A percentile compares a stretch with the other conserved stretches of the same genome.
Evolutionary conservation across 2,329 filamentous ascomycete species (phyloP).

Genomic region (Aspergillus aculeatus): DNA sequence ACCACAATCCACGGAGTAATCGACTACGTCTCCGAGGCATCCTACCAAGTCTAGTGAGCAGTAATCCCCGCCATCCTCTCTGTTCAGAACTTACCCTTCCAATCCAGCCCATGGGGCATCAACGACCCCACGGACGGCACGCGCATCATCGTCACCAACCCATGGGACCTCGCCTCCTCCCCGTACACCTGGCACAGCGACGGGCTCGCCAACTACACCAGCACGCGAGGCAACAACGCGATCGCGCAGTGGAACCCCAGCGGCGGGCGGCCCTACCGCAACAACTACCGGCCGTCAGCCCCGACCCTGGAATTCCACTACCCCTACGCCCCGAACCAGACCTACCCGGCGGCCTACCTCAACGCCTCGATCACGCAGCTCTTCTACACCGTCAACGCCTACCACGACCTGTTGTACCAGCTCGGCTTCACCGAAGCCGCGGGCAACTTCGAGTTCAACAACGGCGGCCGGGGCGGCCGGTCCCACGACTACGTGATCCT

Average conservation of each 20-base stretch:
- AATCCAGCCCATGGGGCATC: slow-evolving; percentile 12
- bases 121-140: slow-evolving; percentile 16
- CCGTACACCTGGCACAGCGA: slow-evolving; percentile 17
- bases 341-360: slow-evolving; percentile 12
- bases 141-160: slow-evolving; percentile 11
- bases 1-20: slow-evolving; percentile 14
- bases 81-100: background rate
- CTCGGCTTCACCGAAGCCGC: slow-evolving; percentile 16
- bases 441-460: slow-evolving; percentile 19
- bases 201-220: slow-evolving; percentile 12
- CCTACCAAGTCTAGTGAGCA: slow-evolving; percentile 19
- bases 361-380: slow-evolving; percentile 18
- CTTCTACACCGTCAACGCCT: slow-evolving; percentile 21
- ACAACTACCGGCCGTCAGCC: slow-evolving; percentile 13
- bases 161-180: slow-evolving; percentile 14
- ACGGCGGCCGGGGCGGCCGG: slow-evolving; percentile 9
- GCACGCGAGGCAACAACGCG: slow-evolving; percentile 16
- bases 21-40: slow-evolving; percentile 16
- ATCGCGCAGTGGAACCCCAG: slow-evolving; percentile 16
- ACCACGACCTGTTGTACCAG: slow-evolving; percentile 18
- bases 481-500: slow-evolving; percentile 17
- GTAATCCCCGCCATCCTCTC: too few species aligned
- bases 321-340: slow-evolving; percentile 7
- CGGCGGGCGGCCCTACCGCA: slow-evolving; percentile 7
- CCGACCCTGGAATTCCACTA: slow-evolving; percentile 10